These are phyloP conservation scores for Opeltia flavorubescens DNA, from an alignment of 495 filamentous ascomycete genomes.

Conservation along the genomic window DNA sequence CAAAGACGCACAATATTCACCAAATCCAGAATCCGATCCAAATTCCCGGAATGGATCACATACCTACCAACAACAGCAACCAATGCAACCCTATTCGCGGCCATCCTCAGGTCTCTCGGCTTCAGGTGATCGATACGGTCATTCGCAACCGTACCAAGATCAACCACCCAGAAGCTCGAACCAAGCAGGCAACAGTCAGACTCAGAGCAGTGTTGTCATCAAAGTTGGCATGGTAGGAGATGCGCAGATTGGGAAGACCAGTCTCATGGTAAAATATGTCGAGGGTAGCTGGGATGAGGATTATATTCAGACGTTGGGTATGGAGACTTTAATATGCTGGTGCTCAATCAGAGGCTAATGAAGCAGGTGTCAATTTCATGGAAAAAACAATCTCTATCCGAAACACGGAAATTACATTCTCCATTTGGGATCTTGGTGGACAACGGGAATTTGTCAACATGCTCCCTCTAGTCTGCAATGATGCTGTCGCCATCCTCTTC, in stretches of 20 bases:
- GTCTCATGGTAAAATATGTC: constrained; percentile 98
- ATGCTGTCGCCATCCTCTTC: constrained; percentile 94
- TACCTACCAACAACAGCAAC: constrained; percentile 27
- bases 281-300: constrained; percentile 99
- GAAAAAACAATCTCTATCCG: constrained; percentile 99
- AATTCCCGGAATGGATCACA: constrained; percentile 27
- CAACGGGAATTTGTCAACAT: constrained; percentile 99
- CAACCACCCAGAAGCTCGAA: constrained; percentile 26
- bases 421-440: constrained; percentile 96
- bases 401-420: constrained; percentile 99
- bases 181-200: constrained; percentile 24
- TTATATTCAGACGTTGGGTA: constrained; percentile 95
- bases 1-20: constrained; percentile 27
- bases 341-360: background rate
- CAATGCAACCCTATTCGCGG: constrained; percentile 29
- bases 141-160: constrained; percentile 30
- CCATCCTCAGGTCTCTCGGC: constrained; percentile 37
- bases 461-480: constrained; percentile 95
- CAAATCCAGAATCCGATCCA: constrained; percentile 28
- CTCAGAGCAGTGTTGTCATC: constrained; percentile 85
- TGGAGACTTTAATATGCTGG: constrained; percentile 6
- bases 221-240: constrained; percentile 99
- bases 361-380: constrained; percentile 90
- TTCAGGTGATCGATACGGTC: constrained; percentile 27
- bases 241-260: constrained; percentile 97